These are phyloP conservation scores for Phytophthora aleatoria DNA, from an alignment of 352 stramenopile genomes.

Conservation along the genomic window DNA sequence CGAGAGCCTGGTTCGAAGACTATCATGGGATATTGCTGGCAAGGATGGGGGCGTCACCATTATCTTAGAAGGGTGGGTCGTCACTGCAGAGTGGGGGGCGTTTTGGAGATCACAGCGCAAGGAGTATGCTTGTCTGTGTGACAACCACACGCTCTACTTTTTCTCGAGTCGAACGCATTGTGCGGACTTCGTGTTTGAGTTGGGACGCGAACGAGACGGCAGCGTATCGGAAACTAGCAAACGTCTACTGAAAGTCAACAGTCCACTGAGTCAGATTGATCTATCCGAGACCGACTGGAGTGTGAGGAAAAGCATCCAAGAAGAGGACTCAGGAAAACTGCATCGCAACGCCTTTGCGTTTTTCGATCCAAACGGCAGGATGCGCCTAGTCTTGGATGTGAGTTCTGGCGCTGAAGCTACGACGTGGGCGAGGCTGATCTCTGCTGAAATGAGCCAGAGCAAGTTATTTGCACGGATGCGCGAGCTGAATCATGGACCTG, in stretches of 20 bases:
- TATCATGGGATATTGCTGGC: slow-evolving; percentile 34
- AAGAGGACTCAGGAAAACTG: slow-evolving; percentile 20
- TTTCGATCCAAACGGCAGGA: slow-evolving; percentile 53
- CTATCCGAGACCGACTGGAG: slow-evolving; percentile 50
- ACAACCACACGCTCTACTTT: slow-evolving; percentile 60
- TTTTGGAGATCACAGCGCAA: slow-evolving; percentile 68
- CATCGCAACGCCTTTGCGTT: slow-evolving; percentile 68
- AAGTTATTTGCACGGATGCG: slow-evolving; percentile 34
- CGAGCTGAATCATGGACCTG: slow-evolving; percentile 15
- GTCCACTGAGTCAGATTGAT: slow-evolving; percentile 49
- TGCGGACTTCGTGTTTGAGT: slow-evolving; percentile 64
- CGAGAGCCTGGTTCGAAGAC: slow-evolving; percentile 20
- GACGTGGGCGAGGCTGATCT: slow-evolving; percentile 54
- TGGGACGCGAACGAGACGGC: slow-evolving; percentile 33
- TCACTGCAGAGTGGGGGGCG: slow-evolving; percentile 61
- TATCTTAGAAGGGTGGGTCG: slow-evolving; percentile 55
- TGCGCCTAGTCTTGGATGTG: slow-evolving; percentile 63
- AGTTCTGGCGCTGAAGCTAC: slow-evolving; percentile 39
- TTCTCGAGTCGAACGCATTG: slow-evolving; percentile 54
- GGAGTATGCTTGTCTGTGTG: slow-evolving; percentile 68
- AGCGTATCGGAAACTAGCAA: slow-evolving; percentile 36
- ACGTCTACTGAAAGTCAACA: slow-evolving; percentile 50
- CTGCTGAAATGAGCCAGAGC: slow-evolving; percentile 43
- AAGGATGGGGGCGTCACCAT: slow-evolving; percentile 26
- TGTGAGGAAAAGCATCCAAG: slow-evolving; percentile 46